Evolutionary conservation across 257 asterid genomes (phyloP), one percentile per base, ranked within the genome.

Genomic region (Solanum etuberosum): DNA sequence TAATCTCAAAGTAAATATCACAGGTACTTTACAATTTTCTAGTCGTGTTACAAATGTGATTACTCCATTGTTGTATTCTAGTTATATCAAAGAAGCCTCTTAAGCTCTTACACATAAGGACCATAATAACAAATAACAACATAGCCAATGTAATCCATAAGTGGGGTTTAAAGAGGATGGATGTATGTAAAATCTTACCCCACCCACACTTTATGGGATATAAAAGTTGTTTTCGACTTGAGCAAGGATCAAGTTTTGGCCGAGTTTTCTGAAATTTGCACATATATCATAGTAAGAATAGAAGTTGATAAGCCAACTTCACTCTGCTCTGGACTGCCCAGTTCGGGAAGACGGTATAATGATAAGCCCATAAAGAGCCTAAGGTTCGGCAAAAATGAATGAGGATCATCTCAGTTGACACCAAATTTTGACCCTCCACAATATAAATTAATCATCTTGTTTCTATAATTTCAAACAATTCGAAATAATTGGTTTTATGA

Each of bases 351-450:
- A 85, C 72, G 88, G 82, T 82, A 90, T 90, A 43, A 88, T 90
- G 18, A 90, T 90, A 37, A 90, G 91, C 21, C 92, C 92, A 72
- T 88, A 88, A 43, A 88, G 86, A 25, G 90, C 91, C 86, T 88
- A 74, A 67, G 92, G 90, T 84, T 90, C 88, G 21, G 89, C 92
- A 46, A 90, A 90, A 85, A 90, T 90, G 59, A 73, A 90, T 88
- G 42, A 88, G 92, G 87, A 90, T 88, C 92, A 88, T 90, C 54
- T 20, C 0, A 0, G 54, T 46, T 46, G 20, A 46, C 18, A 46
- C 54, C 54, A 46, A 46, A 13, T 46, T 46, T 13, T 48, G 57
- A 48, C 3, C 57, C 3, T 48, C 7, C 7, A 48, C 18, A 15
- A 4, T 2, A 15, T 48, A 48, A 48, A 2, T 15, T 48, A 48